Evolutionary conservation across 306 rosid genomes (phyloP).

Genomic region (Sophora flavescens): DNA sequence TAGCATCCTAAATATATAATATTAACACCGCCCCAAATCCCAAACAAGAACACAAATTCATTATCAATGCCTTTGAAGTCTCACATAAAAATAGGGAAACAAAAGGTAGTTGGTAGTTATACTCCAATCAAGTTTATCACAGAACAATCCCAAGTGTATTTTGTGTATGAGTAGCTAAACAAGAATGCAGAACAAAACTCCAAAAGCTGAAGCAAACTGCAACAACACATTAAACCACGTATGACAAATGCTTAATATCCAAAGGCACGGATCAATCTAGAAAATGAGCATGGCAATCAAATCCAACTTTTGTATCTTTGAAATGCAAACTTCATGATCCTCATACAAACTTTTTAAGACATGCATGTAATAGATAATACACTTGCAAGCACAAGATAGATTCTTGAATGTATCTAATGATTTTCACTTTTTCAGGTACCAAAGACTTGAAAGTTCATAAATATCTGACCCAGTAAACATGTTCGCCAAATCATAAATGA

Average conservation of each 20-base stretch:
- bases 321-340: background rate
- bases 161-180: background rate
- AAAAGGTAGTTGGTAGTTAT: background rate
- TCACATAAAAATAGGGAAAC: background rate
- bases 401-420: background rate
- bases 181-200: background rate
- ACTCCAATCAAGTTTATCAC: background rate
- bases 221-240: background rate
- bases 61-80: background rate
- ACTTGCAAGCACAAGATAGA: background rate
- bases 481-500: background rate
- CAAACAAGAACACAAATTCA: background rate
- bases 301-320: background rate
- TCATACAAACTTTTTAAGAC: background rate
- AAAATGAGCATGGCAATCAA: background rate
- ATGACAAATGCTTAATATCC: background rate
- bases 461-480: conserved; percentile 1
- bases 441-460: background rate
- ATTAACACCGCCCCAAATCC: background rate
- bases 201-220: background rate
- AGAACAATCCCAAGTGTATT: background rate
- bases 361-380: background rate
- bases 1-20: conserved; percentile 14
- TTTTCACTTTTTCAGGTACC: background rate
- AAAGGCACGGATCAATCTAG: background rate